Base-by-base conservation (phyloP, 257 asterid genomes). In the Nicotiana noctiflora region DNA sequence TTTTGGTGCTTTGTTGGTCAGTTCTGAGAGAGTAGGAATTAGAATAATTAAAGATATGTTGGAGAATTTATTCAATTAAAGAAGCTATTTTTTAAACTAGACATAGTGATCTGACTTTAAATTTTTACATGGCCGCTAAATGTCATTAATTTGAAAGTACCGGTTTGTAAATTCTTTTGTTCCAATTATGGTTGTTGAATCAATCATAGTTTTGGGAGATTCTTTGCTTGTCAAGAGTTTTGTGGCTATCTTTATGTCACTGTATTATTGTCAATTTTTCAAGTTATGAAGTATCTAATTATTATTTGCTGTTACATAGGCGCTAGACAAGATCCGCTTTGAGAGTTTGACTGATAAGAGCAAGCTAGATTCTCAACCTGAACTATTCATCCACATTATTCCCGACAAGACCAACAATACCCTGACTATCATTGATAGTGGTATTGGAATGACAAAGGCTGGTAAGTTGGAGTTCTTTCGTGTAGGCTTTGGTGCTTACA, bases 371-470 rank as follows among this genome's bases (percentile, higher is more conserved):
- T 86, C 87, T 13, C 95, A 91, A 70, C 92, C 92, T 0, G 93
- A 88, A 67, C 88, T 91, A 8, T 91, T 88, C 86, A 88, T 91
- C 49, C 92, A 88, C 61, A 87, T 91, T 11, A 64, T 90, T 8
- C 96, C 93, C 0, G 91, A 91, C 81, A 91, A 91, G 89, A 70
- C 88, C 88, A 91, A 86, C 31, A 90, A 88, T 83, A 81, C 89
- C 5, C 83, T 91, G 79, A 23, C 93, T 4, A 88, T 91, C 32
- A 79, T 90, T 51, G 96, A 90, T 79, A 91, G 93, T 66, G 95
- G 93, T 77, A 82, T 91, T 81, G 95, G 95, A 11, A 91, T 91
- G 93, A 91, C 95, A 44, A 91, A 91, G 84, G 95, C 92, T 51
- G 95, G 95, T 91, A 32, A 80, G 92, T 82, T n/a, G 77, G 34